A percentile compares a stretch with the other conserved stretches of the same genome.
phyloP scores from a whole-genome alignment of 768 basidiomycete genomes.

The Termitomyces sp. region DNA sequence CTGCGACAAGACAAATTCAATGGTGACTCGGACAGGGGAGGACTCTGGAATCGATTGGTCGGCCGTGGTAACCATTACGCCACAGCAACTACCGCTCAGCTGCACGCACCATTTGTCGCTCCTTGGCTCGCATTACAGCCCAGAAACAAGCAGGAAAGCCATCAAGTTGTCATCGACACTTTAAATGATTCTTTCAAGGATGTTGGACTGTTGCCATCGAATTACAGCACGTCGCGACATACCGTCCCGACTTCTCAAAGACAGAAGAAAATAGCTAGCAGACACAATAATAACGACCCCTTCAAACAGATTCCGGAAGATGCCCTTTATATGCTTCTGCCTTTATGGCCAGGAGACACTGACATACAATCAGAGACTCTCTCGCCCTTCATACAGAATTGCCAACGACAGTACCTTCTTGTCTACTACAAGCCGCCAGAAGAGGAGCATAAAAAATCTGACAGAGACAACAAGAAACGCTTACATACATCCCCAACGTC shows the following conservation, averaged over 20 bases:
- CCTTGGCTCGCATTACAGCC: conserved; percentile 66
- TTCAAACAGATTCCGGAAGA: conserved; percentile 62
- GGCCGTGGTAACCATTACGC: conserved; percentile 13
- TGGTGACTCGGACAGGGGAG: conserved; percentile 18
- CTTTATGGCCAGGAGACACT: conserved; percentile 77
- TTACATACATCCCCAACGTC: conserved; percentile 33
- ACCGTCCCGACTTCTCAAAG: conserved; percentile 17
- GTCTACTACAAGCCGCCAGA: conserved; percentile 60
- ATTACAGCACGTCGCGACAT: conserved; percentile 24
- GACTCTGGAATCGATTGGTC: conserved; percentile 19
- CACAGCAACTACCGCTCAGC: conserved; percentile 15
- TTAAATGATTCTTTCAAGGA: conserved; percentile 75
- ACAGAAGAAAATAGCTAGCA: conserved; percentile 22
- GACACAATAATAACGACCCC: conserved; percentile 31
- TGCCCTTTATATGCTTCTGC: conserved; percentile 76
- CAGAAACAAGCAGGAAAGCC: conserved; percentile 60
- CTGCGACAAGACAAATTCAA: conserved; percentile 21
- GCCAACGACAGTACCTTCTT: conserved; percentile 64
- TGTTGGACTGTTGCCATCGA: conserved; percentile 68
- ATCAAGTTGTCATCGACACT: conserved; percentile 61
- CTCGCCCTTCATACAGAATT: conserved; percentile 34
- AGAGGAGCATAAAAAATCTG: conserved; percentile 22
- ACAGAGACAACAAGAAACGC: conserved; percentile 36
- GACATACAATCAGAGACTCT: conserved; percentile 35
- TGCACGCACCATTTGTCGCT: conserved; percentile 28